phyloP scores from a whole-genome alignment of 1,284 basidiomycete genomes.

The Ceratobasidium sp. region DNA sequence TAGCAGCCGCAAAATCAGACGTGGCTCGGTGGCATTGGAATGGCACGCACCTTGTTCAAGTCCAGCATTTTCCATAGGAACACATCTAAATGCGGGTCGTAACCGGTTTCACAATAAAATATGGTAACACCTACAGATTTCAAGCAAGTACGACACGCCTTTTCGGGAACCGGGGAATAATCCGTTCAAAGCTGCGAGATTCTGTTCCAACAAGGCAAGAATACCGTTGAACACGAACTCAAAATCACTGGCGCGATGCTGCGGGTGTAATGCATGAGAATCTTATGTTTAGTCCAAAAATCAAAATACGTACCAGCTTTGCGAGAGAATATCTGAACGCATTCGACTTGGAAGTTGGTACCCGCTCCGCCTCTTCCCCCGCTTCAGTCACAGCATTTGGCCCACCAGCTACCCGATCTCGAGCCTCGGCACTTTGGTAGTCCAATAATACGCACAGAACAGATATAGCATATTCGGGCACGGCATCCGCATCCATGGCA shows the following conservation, averaged over 20 bases:
- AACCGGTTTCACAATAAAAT: slow-evolving; percentile 30
- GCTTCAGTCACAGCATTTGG: slow-evolving; percentile 42
- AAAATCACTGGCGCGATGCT: slow-evolving; percentile 92
- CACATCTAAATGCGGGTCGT: slow-evolving; percentile 66
- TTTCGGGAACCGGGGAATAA: slow-evolving; percentile 86
- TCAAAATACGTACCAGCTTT: slow-evolving; percentile 74
- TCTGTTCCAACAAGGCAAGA: slow-evolving; percentile 76
- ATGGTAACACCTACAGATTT: slow-evolving; percentile 71
- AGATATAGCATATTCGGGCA: slow-evolving; percentile 52
- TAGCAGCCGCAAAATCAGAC: slow-evolving; percentile 54
- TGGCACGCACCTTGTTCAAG: slow-evolving; percentile 79
- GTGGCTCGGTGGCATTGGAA: not conserved
- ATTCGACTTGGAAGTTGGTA: slow-evolving; percentile 80
- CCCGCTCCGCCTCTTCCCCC: slow-evolving; percentile 62
- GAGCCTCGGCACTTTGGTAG: slow-evolving; percentile 81
- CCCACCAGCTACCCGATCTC: slow-evolving; percentile 62
- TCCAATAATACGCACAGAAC: slow-evolving; percentile 83
- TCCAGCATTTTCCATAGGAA: slow-evolving; percentile 93
- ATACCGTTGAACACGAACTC: slow-evolving; percentile 84
- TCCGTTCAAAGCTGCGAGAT: slow-evolving; percentile 79
- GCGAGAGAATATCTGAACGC: slow-evolving; percentile 91
- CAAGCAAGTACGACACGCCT: slow-evolving; percentile 82
- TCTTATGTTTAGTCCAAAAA: slow-evolving; percentile 17
- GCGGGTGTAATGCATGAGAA: slow-evolving; percentile 29
- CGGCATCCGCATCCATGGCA: slow-evolving; percentile 82